A percentile compares a stretch with the other conserved stretches of the same genome.
Conservation (phyloP, 1,284 basidiomycete species). For the Pseudozyma pruni region DNA sequence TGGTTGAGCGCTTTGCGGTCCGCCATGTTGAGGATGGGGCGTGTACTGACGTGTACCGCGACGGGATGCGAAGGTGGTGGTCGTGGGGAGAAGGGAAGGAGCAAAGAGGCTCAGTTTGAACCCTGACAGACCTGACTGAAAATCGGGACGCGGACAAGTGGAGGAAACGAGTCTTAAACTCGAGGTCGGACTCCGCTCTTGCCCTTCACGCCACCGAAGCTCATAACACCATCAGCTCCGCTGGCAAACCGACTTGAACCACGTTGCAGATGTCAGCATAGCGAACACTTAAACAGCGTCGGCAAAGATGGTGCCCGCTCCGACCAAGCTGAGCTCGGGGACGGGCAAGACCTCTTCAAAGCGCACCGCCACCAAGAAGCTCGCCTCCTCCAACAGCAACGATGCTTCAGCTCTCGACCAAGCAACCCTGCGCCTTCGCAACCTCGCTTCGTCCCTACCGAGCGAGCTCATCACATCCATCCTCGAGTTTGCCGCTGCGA, state of each 20-base stretch:
- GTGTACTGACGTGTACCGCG: conserved; percentile 4
- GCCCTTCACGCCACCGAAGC: conserved; percentile 3
- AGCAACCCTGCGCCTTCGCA: conserved; percentile 15
- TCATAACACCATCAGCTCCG: no score
- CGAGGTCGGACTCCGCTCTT: neutral
- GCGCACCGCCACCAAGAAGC: conserved; percentile 5
- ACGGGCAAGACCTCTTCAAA: conserved; percentile 18
- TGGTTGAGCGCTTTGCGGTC: conserved; percentile 69
- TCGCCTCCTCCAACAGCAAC: neutral
- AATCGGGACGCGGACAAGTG: conserved; percentile 16
- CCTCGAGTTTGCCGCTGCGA: conserved; percentile 33
- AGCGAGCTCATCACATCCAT: conserved; percentile 44
- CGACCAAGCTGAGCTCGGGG: conserved; percentile 25
- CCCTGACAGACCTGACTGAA: neutral
- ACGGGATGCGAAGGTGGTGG: conserved; percentile 8
- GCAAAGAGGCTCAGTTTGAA: conserved; percentile 9
- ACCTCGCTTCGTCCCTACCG: conserved; percentile 36
- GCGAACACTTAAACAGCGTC: neutral
- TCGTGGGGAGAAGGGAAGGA: neutral
- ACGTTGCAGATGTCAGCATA: conserved; percentile 4
- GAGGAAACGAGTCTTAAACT: conserved; percentile 7
- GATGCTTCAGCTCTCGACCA: conserved; percentile 8
- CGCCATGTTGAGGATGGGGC: conserved; percentile 59
- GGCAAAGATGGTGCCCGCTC: conserved; percentile 32
- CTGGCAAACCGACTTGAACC: neutral